phyloP scores from a whole-genome alignment of 73 alveolate genomes.

The Paramecium caudatum region DNA sequence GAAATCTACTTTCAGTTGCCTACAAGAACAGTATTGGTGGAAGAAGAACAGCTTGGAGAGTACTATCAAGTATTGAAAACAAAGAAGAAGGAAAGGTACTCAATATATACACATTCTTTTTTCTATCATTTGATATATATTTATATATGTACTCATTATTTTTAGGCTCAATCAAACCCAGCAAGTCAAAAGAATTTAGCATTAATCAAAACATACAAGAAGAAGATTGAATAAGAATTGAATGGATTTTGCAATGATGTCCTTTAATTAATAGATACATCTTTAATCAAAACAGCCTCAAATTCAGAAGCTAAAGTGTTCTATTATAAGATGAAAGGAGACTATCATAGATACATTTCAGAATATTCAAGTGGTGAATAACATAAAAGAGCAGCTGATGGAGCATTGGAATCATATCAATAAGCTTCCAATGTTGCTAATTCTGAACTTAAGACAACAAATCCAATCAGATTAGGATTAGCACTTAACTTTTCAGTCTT shows the following conservation, averaged over 20 bases:
- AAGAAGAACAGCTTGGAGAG: constrained; percentile 87
- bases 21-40: constrained; percentile 89
- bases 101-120: too few relatives aligned
- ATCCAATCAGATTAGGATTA: constrained; percentile 93
- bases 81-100: constrained; percentile 84
- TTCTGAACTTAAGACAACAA: constrained; percentile 86
- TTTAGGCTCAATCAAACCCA: constrained; percentile 47
- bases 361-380: constrained; percentile 91
- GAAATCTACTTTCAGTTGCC: constrained; percentile 92
- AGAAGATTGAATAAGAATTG: constrained; percentile 91
- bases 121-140: not conserved
- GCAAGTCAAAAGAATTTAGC: constrained; percentile 75
- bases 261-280: constrained; percentile 81
- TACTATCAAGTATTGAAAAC: constrained; percentile 83
- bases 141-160: not conserved
- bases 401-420: constrained; percentile 90
- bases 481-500: constrained; percentile 96
- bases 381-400: constrained; percentile 86
- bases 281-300: constrained; percentile 84
- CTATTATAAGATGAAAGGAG: constrained; percentile 97
- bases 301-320: constrained; percentile 92
- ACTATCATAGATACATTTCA: constrained; percentile 94
- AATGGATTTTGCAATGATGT: constrained; percentile 88
- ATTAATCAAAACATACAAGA: constrained; percentile 84
- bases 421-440: constrained; percentile 88